Conservation (phyloP, 148 eudicot genomes). For the Nyssa sinensis region DNA sequence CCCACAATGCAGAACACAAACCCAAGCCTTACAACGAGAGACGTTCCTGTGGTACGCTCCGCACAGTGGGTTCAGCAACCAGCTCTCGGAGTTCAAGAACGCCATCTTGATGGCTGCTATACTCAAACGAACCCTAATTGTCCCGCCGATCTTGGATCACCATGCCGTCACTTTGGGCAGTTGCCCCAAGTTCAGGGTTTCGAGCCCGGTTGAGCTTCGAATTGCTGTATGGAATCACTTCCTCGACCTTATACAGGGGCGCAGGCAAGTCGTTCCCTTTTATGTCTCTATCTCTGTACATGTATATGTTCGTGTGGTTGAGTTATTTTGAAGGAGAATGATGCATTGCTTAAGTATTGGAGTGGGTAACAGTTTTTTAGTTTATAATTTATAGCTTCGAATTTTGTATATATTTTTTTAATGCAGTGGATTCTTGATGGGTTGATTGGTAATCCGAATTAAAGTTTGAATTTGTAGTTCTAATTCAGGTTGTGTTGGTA, state of each 20-base stretch:
- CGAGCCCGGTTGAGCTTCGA: conserved; percentile 47
- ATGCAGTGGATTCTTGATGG: too few species aligned
- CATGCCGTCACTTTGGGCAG: conserved; percentile 93
- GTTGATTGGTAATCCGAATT: too few species aligned
- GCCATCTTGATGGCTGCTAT: conserved; percentile 65
- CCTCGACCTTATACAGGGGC: conserved; percentile 47
- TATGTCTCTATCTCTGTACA: too few species aligned
- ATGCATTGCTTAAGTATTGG: too few species aligned
- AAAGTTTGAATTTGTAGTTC: too few species aligned
- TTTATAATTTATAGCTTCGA: too few species aligned
- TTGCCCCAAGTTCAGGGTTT: conserved; percentile 92
- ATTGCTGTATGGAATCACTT: conserved; percentile 67
- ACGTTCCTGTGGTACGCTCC: conserved; percentile 80
- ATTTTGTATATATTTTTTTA: too few species aligned
- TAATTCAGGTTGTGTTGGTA: too few species aligned
- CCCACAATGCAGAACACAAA: conserved; percentile 25
- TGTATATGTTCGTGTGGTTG: too few species aligned
- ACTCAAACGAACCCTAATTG: conserved; percentile 72
- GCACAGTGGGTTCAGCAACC: conserved; percentile 96
- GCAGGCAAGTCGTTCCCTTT: conserved; percentile 68
- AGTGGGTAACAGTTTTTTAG: too few species aligned
- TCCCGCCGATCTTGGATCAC: conserved; percentile 91
- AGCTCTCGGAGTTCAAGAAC: conserved; percentile 79
- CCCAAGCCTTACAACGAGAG: conserved; percentile 24
- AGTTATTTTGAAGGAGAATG: too few species aligned